Base-by-base conservation (phyloP, 805 yeast species). In the Wickerhamiella kurtzmanii region DNA sequence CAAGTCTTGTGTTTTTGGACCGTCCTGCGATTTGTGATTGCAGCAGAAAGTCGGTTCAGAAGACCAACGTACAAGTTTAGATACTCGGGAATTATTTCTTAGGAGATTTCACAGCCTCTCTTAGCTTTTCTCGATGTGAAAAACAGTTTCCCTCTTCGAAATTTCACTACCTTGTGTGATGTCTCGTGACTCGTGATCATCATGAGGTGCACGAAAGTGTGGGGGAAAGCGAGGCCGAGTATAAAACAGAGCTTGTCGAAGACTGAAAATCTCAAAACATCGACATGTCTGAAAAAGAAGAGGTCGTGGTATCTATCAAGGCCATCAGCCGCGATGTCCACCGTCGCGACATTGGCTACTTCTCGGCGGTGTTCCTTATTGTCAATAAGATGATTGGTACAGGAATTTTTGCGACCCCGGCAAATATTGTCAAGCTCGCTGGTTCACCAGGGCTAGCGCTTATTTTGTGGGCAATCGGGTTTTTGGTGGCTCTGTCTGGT, bases 401-500 rank as follows among this genome's bases (percentile, higher is more conserved):
- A 0, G 87, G 87, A 63, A 79, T 81, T 43, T 81, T 81, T 59
- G 76, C 82, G 11, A 79, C 82, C 0, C 83, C 87, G 3, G 74
- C 79, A 2, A 68, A 76, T 1, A 71, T 81, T 48, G 70, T 71
- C 53, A 52, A 61, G 1, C 55, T 70, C 41, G 63, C 79, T 16
- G 88, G 88, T 2, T 78, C 86, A n/a, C 82, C 82, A 5, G 94
- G 94, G 19, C 64, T 82, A 25, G 64, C 85, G 2, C 64, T 83
- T 48, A 68, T 83, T 53, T 68, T 83, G 62, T 83, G 92, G 89
- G 75, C 74, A 21, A 77, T 77, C 15, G 94, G 94, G 42, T 72
- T 83, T 5, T 52, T 79, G 36, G 82, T 82, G 53, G 82, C 89
- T 2, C 64, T 74, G 6, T 62, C 77, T 35, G 82, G 82, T 35